Percentiles rank a stretch among this genome's conserved stretches.
These are phyloP conservation scores for Bondarzewia mesenterica DNA, from an alignment of 1,284 basidiomycete genomes.

Conservation along the genomic window DNA sequence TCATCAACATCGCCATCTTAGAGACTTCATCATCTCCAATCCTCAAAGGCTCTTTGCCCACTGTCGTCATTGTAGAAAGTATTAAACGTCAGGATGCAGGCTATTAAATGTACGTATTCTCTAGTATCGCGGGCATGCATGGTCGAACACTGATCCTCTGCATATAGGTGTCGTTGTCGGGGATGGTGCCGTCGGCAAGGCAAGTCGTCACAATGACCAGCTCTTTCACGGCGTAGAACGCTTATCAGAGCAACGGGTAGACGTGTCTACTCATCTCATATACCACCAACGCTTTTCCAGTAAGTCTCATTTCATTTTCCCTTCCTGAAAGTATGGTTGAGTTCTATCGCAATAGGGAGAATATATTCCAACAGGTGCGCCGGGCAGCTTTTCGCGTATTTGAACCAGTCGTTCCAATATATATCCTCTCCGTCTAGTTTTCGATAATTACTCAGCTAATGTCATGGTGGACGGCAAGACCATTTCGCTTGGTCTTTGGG, in stretches of 20 bases:
- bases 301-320: constrained; percentile 38
- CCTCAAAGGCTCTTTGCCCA: not conserved
- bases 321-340: constrained; percentile 14
- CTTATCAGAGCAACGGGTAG: constrained; percentile 32
- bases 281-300: constrained; percentile 93
- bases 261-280: constrained; percentile 96
- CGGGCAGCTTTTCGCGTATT: no score
- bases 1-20: not conserved
- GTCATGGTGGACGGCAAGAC: constrained; percentile 99
- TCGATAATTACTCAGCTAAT: constrained; percentile 93
- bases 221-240: not conserved
- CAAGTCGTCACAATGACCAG: constrained; percentile 27
- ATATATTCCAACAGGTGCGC: constrained; percentile 95
- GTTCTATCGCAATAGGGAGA: constrained; percentile 59
- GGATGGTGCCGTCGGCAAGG: constrained; percentile 99
- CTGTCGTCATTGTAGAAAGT: not conserved
- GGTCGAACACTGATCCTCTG: constrained; percentile 17
- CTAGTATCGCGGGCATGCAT: not conserved
- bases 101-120: constrained; percentile 29
- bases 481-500: constrained; percentile 95
- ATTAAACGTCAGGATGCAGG: constrained; percentile 26
- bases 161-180: constrained; percentile 91
- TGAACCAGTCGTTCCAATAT: constrained; percentile 10
- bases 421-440: constrained; percentile 40
- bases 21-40: not conserved